Percentiles rank a stretch among this genome's conserved stretches.
phyloP scores from a whole-genome alignment of 1,284 basidiomycete genomes.

The Lentinula novae-zelandiae region DNA sequence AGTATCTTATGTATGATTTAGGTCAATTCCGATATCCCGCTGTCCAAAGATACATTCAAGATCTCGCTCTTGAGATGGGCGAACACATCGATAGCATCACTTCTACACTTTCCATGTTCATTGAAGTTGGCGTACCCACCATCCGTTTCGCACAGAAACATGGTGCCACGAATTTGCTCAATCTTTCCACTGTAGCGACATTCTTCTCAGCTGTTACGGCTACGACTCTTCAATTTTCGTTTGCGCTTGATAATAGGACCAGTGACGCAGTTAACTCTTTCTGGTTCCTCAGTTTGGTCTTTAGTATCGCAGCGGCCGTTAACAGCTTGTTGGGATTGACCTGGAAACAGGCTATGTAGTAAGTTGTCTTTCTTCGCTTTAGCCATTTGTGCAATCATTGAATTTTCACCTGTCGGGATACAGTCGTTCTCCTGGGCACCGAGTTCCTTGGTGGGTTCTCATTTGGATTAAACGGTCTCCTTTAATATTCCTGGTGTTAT shows the following conservation, averaged over 20 bases:
- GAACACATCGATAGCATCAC: conserved; percentile 68
- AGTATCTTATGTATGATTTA: conserved; percentile 21
- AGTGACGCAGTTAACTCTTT: conserved; percentile 61
- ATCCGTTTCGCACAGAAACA: conserved; percentile 75
- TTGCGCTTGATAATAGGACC: conserved; percentile 27
- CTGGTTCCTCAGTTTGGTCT: conserved; percentile 73
- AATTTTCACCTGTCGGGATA: conserved; percentile 13
- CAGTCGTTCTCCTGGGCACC: conserved; percentile 47
- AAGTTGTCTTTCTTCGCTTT: conserved; percentile 26
- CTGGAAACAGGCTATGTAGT: conserved; percentile 81
- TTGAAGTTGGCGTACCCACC: conserved; percentile 71
- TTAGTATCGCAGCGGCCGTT: conserved; percentile 72
- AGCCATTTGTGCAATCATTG: conserved; percentile 4
- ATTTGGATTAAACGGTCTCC: conserved; percentile 81
- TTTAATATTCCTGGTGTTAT: conserved; percentile 68
- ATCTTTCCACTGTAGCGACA: conserved; percentile 70
- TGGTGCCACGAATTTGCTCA: conserved; percentile 63
- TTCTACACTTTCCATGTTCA: conserved; percentile 60
- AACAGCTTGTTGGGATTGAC: conserved; percentile 70
- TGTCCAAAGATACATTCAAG: conserved; percentile 70
- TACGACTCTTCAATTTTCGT: conserved; percentile 68
- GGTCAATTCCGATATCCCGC: conserved; percentile 68
- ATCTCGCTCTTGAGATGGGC: conserved; percentile 63
- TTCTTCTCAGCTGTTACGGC: conserved; percentile 78
- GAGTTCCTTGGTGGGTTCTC: conserved; percentile 77